Evolutionary conservation across 2,329 filamentous ascomycete species (phyloP), one percentile per base, ranked within the genome.

Genomic region (Pseudocercospora ulei): DNA sequence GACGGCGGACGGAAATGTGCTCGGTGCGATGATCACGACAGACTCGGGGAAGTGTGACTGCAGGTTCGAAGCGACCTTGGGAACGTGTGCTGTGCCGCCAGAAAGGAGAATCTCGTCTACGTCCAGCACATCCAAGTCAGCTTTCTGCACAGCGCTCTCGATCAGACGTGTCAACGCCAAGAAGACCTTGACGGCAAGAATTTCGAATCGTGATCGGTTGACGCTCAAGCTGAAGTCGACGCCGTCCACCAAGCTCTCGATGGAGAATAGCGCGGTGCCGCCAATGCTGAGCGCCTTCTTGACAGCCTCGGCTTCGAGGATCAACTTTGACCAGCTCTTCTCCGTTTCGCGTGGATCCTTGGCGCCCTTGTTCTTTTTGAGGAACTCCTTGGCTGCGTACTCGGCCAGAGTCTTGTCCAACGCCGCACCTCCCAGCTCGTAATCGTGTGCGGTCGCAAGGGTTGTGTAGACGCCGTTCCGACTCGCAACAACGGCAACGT

Each of bases 331-430:
- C 54, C 95, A 68, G 55, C 82, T 81, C 56, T 79, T 79, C 39
- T 79, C 71, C 60, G 90, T 84, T 58, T 79, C 73, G 53, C 87
- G 76, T 13, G 90, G 90, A 63, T 96, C 90, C 26, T 50, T 48
- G 19, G 56, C 50, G 41, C 76, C 76, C 68, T 79, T 80, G 74
- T 96, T 76, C 73, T 93, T 94, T 76, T 98, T 96, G 59, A 90
- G 75, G 68, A 98, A 98, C 66, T 98, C 90, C 73, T 98, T 98
- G 54, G 88, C 82, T 55, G 96, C 95, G 71, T 95, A 80, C 62
- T 98, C 88, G 61, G 94, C 82, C 43, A 98, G 73, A 34, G 88
- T 81, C 62, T 90, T 75, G 68, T 98, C 90, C 41, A 98, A 72
- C 51, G 86, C 78, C 22, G 76, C 72, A 57, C 90, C 90, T 40